Evolutionary conservation across 1,284 basidiomycete species (phyloP), one percentile per base, ranked within the genome.

Genomic region (Tilletia setariae): DNA sequence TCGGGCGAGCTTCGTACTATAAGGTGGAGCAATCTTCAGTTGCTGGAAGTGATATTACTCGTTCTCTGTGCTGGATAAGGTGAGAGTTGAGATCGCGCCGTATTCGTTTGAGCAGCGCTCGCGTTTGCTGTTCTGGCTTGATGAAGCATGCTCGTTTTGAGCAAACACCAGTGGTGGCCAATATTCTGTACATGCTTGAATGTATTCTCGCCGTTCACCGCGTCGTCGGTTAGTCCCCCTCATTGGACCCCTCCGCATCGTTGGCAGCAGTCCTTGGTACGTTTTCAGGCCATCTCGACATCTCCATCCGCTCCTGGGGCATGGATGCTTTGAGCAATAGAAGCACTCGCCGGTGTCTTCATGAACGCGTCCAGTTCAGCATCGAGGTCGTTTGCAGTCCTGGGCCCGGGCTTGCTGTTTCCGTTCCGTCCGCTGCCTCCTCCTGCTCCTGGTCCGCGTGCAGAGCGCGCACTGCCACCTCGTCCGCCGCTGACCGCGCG

Each of bases 321-420:
- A 62, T 53, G 51, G 11, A 53, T 25, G 15, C 51, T 53, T 23
- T 61, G 15, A 66, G 67, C 15, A 35, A 28, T 15, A 30, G 35
- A 23, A 4, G 64, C 44, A n/a, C 44, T 28, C 13, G 71, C 66
- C 2, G 77, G 71, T 7, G 72, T 56, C 46, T 77, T 80, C 92
- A 95, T 93, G 83, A 94, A 96, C 1, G 90, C 89, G 75, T 96
- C 94, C 71, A 97, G 83, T 84, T 97, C 93, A 79, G 88, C 89
- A 83, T 97, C 94, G 67, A 97, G 84, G 74, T 96, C 92, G 67
- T 89, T 90, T 3, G 88, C 89, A 8, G 90, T 92, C 79, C 91
- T 74, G 8, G 72, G 84, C 6, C 35, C 35, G 4, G 35, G 35
- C 35, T 40, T 40, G 11, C 35, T 11, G 35, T 4, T 6, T 1